A percentile compares a stretch with the other conserved stretches of the same genome.
These are phyloP conservation scores for Macrolepiota dolichaula DNA, from an alignment of 768 basidiomycete genomes.

Conservation along the genomic window DNA sequence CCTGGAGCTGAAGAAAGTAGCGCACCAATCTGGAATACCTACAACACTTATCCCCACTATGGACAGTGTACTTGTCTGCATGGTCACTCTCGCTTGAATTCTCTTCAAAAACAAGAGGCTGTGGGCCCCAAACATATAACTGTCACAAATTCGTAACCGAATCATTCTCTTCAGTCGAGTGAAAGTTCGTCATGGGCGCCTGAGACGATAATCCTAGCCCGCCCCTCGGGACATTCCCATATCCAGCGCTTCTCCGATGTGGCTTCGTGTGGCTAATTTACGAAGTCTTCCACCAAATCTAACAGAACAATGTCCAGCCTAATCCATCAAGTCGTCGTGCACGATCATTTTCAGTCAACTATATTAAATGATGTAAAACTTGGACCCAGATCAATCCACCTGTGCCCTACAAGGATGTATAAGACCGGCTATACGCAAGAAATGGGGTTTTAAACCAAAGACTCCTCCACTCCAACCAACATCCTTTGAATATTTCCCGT, in stretches of 20 bases:
- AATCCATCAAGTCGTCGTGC: slow-evolving; percentile 4
- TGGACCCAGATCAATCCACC: slow-evolving; percentile 4
- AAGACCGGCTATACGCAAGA: not conserved
- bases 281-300: not conserved
- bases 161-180: not conserved
- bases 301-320: not conserved
- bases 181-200: too few relatives aligned
- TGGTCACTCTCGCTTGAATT: too few relatives aligned
- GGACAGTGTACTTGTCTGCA: too few relatives aligned
- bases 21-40: too few relatives aligned
- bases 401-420: not conserved
- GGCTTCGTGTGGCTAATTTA: not conserved
- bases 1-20: too few relatives aligned
- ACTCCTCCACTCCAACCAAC: not conserved
- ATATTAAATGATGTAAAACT: not conserved
- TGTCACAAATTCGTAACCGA: not conserved
- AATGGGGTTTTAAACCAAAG: not conserved
- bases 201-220: too few relatives aligned
- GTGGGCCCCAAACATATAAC: not conserved
- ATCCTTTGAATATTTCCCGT: not conserved
- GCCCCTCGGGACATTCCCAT: not conserved
- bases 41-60: too few relatives aligned
- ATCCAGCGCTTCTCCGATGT: not conserved
- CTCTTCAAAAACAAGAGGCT: not conserved
- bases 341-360: not conserved